Percentiles rank a stretch among this genome's conserved stretches.
These are phyloP conservation scores for Candida mesenterica DNA, from an alignment of 1,139 yeast species.

Conservation along the genomic window DNA sequence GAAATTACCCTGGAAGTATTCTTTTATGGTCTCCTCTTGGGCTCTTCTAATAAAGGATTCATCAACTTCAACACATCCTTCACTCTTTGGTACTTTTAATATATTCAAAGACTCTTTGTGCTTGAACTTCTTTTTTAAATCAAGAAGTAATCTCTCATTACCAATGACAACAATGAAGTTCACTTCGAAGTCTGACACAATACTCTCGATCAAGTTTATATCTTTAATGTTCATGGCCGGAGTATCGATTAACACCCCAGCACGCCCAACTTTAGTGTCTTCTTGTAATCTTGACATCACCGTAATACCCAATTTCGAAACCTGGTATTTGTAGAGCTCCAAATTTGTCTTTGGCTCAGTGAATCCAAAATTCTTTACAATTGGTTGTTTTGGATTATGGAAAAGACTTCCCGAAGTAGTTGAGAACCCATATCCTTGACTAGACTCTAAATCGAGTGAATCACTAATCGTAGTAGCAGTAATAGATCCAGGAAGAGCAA, in stretches of 20 bases:
- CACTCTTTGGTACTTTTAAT: conserved; percentile 65
- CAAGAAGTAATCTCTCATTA: conserved; percentile 63
- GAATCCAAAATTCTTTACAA: conserved; percentile 78
- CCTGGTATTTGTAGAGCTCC: conserved; percentile 55
- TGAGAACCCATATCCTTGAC: conserved; percentile 76
- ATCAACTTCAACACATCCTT: conserved; percentile 73
- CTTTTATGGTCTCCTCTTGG: conserved; percentile 77
- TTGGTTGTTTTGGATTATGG: conserved; percentile 84
- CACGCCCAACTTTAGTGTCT: conserved; percentile 49
- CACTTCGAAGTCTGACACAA: conserved; percentile 62
- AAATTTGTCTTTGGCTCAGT: conserved; percentile 58
- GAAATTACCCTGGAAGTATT: conserved; percentile 83
- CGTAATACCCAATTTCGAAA: conserved; percentile 58
- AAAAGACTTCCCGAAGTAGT: conserved; percentile 84
- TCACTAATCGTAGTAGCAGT: conserved; percentile 86
- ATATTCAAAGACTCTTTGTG: conserved; percentile 44
- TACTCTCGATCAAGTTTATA: conserved; percentile 54
- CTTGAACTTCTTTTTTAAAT: conserved; percentile 56
- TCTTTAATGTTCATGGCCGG: conserved; percentile 59
- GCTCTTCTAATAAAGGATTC: conserved; percentile 64
- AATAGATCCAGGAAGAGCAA: conserved; percentile 80
- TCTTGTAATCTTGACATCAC: conserved; percentile 56
- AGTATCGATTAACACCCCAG: conserved; percentile 79
- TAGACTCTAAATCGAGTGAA: conserved; percentile 70
- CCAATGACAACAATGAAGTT: conserved; percentile 59